These are phyloP conservation scores for Aureobasidium sp. DNA, from an alignment of 2,329 filamentous ascomycete genomes.

Conservation along the genomic window DNA sequence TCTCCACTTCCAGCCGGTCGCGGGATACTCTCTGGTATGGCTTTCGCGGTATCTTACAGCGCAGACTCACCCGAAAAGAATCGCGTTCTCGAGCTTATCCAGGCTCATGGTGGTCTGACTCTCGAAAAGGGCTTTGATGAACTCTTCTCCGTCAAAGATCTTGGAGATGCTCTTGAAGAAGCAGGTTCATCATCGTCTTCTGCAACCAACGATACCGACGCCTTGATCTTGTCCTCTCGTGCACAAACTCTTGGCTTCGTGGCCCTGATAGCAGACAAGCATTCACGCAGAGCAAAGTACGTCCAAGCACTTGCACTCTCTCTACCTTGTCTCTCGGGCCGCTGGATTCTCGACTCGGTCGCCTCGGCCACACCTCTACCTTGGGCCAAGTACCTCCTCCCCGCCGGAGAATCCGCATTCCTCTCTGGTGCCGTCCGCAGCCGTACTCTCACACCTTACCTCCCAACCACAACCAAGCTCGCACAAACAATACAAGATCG, in stretches of 20 bases:
- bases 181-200: background rate
- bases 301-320: slow-evolving; percentile 90
- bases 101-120: slow-evolving; percentile 63
- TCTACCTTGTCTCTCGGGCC: slow-evolving; percentile 73
- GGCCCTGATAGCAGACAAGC: slow-evolving; percentile 76
- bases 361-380: slow-evolving; percentile 55
- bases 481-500: slow-evolving; percentile 47
- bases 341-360: slow-evolving; percentile 73
- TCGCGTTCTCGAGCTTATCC: slow-evolving; percentile 56
- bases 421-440: slow-evolving; percentile 73
- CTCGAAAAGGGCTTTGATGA: slow-evolving; percentile 72
- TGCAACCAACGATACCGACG: background rate
- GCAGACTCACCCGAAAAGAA: slow-evolving; percentile 40
- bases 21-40: slow-evolving; percentile 70
- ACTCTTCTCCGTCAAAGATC: slow-evolving; percentile 56
- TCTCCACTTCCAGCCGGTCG: slow-evolving; percentile 21
- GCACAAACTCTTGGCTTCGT: slow-evolving; percentile 63
- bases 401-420: slow-evolving; percentile 71
- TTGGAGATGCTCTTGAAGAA: slow-evolving; percentile 11
- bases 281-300: slow-evolving; percentile 84
- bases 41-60: slow-evolving; percentile 73
- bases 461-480: slow-evolving; percentile 53
- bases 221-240: slow-evolving; percentile 42
- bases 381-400: slow-evolving; percentile 77
- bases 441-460: slow-evolving; percentile 55